Conservation (phyloP, 1,284 basidiomycete species). For the Leccinum subrobustum region DNA sequence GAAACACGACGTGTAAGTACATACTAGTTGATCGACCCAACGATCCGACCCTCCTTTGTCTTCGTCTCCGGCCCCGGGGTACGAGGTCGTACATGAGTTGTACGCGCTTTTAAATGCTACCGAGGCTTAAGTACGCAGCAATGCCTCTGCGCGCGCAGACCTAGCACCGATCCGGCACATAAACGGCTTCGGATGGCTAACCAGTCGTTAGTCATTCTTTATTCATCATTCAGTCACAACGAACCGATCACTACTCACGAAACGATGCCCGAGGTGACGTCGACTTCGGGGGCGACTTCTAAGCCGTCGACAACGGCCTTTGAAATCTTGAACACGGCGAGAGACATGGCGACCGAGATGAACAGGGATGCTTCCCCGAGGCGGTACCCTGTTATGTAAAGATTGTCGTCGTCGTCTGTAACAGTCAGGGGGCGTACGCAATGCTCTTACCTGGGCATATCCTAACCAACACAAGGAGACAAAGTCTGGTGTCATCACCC, state of each 20-base stretch:
- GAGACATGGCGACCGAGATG: constrained; percentile 19
- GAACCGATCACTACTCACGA: constrained; percentile 8
- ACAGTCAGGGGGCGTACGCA: background rate
- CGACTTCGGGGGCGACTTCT: constrained; percentile 11
- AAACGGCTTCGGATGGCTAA: constrained; percentile 21
- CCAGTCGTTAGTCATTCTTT: background rate
- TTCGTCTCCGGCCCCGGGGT: background rate
- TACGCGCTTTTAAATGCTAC: background rate
- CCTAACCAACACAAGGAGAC: constrained; percentile 3
- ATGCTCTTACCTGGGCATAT: constrained; percentile 20
- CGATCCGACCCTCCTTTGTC: background rate
- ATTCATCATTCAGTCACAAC: background rate
- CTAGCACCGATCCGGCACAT: constrained; percentile 14
- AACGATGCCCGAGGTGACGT: constrained; percentile 5
- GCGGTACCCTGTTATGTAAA: constrained; percentile 7
- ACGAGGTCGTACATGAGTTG: background rate
- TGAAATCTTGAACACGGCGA: constrained; percentile 16
- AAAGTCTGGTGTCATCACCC: background rate
- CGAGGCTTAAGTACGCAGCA: constrained; percentile 7
- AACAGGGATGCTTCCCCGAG: constrained; percentile 19
- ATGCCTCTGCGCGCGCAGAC: constrained; percentile 9
- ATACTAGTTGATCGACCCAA: background rate
- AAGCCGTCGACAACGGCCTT: constrained; percentile 21
- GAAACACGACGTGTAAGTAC: background rate
- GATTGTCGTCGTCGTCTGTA: background rate